These are phyloP conservation scores for Orbilia ellipsospora DNA, from an alignment of 2,329 filamentous ascomycete species.

Conservation along the genomic window DNA sequence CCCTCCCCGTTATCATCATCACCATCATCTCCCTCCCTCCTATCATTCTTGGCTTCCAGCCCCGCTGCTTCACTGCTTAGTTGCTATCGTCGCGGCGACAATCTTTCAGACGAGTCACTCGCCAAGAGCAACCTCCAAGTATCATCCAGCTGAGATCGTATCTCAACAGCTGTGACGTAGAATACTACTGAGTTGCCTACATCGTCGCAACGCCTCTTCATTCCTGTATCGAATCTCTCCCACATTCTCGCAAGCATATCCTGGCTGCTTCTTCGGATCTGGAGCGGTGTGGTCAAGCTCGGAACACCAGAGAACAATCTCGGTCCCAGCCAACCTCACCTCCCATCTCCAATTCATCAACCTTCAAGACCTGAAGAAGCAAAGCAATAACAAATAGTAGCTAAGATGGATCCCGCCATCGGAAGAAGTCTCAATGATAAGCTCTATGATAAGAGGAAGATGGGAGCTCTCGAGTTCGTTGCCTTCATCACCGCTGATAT, in stretches of 20 bases:
- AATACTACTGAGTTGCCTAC: neutral
- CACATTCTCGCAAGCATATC: conserved; percentile 20
- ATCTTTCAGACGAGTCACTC: neutral
- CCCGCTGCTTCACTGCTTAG: neutral
- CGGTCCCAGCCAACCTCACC: conserved; percentile 8
- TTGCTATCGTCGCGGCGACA: neutral
- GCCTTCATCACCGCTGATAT: too few relatives aligned
- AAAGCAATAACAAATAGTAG: conserved; percentile 15
- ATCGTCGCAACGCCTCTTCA: neutral
- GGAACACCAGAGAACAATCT: conserved; percentile 25
- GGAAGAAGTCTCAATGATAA: conserved; percentile 95
- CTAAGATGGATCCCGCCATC: conserved; percentile 83
- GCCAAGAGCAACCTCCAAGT: too few relatives aligned
- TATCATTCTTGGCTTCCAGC: neutral
- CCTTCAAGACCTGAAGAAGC: conserved; percentile 18
- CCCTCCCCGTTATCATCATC: neutral
- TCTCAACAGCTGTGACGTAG: too few relatives aligned
- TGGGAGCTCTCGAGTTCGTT: conserved; percentile 90
- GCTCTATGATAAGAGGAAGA: conserved; percentile 97
- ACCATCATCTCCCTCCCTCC: neutral
- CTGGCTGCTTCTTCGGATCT: conserved; percentile 37
- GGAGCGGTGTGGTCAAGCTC: conserved; percentile 35
- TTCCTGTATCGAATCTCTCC: neutral
- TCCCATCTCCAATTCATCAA: conserved; percentile 11
- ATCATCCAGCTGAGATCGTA: too few relatives aligned